A percentile compares a stretch with the other conserved stretches of the same genome.
These are phyloP conservation scores for Nicotiana noctiflora DNA, from an alignment of 257 asterid genomes.

Conservation along the genomic window DNA sequence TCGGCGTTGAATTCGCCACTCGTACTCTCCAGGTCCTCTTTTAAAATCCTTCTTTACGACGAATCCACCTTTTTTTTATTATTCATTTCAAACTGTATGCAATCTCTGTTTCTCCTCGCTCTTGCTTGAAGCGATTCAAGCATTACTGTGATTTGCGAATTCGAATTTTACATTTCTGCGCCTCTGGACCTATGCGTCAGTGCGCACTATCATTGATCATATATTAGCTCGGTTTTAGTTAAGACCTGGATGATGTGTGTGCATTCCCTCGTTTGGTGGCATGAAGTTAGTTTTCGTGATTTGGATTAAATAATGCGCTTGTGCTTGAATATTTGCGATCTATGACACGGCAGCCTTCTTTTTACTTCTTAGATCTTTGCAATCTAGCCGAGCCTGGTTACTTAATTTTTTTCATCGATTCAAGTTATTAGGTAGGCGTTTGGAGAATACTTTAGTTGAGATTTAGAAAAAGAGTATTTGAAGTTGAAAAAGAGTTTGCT, in stretches of 20 bases:
- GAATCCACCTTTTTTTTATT: background rate
- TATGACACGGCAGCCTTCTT: background rate
- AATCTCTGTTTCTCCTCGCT: background rate
- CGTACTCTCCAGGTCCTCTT: slow-evolving; percentile 29
- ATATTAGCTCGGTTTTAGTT: background rate
- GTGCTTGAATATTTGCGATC: background rate
- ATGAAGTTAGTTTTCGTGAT: background rate
- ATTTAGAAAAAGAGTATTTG: too few relatives aligned
- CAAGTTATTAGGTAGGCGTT: too few relatives aligned
- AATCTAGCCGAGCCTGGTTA: background rate
- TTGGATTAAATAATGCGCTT: background rate
- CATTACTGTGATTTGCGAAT: too few relatives aligned
- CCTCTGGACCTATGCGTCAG: too few relatives aligned
- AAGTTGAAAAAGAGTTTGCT: too few relatives aligned
- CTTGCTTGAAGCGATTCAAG: too few relatives aligned
- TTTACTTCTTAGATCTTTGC: background rate
- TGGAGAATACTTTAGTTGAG: too few relatives aligned
- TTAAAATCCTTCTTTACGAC: background rate
- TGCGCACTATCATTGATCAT: background rate
- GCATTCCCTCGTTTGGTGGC: background rate
- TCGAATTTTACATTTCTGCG: too few relatives aligned
- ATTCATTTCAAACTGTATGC: background rate
- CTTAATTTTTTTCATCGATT: too few relatives aligned
- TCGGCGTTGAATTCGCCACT: slow-evolving; percentile 48
- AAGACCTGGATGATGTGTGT: background rate